Evolutionary conservation across 495 filamentous ascomycete species (phyloP), one percentile per base, ranked within the genome.

Genomic region (Podospora appendiculata): DNA sequence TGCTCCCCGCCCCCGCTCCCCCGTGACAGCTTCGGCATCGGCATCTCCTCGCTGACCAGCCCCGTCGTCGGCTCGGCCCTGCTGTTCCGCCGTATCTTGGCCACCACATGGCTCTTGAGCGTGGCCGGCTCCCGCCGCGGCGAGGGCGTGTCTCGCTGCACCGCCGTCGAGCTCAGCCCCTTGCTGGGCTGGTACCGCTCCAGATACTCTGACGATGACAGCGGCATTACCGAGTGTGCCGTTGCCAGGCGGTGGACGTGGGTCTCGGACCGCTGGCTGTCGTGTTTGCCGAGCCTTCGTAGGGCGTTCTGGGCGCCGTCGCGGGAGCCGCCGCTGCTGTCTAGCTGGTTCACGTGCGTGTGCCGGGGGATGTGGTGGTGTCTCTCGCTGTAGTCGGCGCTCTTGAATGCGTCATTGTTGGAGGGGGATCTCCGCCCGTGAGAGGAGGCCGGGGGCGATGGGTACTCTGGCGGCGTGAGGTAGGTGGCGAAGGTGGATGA

Each of bases 391-490:
- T 38, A 38, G 36, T 13, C 13, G 10, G 3, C 10, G 36, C 36
- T 38, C 36, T 38, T 10, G 36, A 38, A 10, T 2, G 10, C 36
- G 36, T 13, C 8, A 7, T 13, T 8, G 36, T 7, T 8, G 36
- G 10, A 3, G 2, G 48, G 16, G 14, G 40, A 16, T 18, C 41
- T 16, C 16, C 16, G 19, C 33, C 41, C 25, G 13, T 45, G 32
- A 19, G 40, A 45, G 36, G 57, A 61, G 0, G 54, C 47, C 0
- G 57, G 47, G 3, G 52, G 55, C 12, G 54, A 65, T 8, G 58
- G 62, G 32, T 57, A 53, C 38, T 58, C 58, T 1, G 64, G 61
- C 0, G 66, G 59, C 10, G 53, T 58, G 16, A 9, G 47, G 16
- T 59, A 60, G n/a, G 52, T 42, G 0, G 58, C 46, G 10, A 55